Evolutionary conservation across 768 basidiomycete species (phyloP), one percentile per base, ranked within the genome.

Genomic region (Leccinum longicurvipes): DNA sequence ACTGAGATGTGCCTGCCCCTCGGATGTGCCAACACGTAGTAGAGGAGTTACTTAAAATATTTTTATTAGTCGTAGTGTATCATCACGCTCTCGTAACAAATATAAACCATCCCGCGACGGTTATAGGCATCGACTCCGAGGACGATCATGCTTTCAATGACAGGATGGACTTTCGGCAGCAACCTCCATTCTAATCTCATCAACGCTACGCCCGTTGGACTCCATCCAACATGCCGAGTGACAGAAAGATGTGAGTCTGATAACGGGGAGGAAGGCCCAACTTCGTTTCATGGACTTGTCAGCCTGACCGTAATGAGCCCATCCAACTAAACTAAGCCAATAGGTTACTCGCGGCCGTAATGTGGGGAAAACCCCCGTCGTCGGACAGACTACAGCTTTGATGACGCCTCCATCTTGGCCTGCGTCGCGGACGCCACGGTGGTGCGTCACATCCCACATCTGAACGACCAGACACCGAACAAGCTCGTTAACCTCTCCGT

Each of bases 371-470:
- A 4, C 3, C 11, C 0, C 29, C 29, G 12, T 12, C 4, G 29
- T 31, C 11, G 29, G 23, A 47, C 6, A 10, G 9, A 4, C 60
- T 31, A 67, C 19, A 67, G 54, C 25, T 66, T 70, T n/a, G 62
- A 45, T n/a, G 61, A 63, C 23, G 55, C n/a, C n/a, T 61, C 57
- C 76, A 78, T 76, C 55, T 72, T 70, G 48, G 74, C 59, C 47
- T 79, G 79, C n/a, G 73, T 71, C 1, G 74, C 77, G 32, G 77
- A 74, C 36, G 77, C 77, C 17, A 80, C 69, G 68, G 55, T 67
- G 69, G 28, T 76, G 72, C 23, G 60, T 63, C 29, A 55, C 60
- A 31, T 80, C 72, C 77, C 77, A 79, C 23, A 80, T 72, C 79
- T 80, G 47, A 27, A 14, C 23, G 9, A 10, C 9, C 24, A 24